Percentiles rank a stretch among this genome's conserved stretches.
Conservation (phyloP, 441 rosid species). For the Viola pubescens region DNA sequence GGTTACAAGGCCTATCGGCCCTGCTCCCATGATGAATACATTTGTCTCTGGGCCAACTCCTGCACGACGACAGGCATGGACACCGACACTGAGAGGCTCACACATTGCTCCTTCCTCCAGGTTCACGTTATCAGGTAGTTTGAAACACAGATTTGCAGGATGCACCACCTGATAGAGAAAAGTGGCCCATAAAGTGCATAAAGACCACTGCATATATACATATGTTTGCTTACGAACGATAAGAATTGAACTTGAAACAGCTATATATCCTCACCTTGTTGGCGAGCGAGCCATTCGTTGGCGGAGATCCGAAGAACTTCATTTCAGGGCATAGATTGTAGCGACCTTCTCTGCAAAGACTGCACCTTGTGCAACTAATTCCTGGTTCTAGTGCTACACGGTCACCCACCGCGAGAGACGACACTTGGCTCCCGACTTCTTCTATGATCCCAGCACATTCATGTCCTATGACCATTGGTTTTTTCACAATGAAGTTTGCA, state of each 20-base stretch:
- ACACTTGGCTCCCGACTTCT: slow-evolving; percentile 69
- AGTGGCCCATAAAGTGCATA: slow-evolving; percentile 1
- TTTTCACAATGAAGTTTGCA: slow-evolving; percentile 69
- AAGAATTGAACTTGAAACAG: too few relatives aligned
- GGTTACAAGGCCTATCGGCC: slow-evolving; percentile 88
- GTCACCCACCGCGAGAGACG: slow-evolving; percentile 51
- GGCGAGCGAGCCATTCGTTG: slow-evolving; percentile 82
- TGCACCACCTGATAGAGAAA: slow-evolving; percentile 59
- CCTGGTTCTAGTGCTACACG: slow-evolving; percentile 85
- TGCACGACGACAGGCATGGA: slow-evolving; percentile 86
- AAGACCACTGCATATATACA: neutral
- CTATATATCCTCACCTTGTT: slow-evolving; percentile 40
- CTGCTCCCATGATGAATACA: slow-evolving; percentile 83
- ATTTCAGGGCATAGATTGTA: slow-evolving; percentile 86
- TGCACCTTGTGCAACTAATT: slow-evolving; percentile 75
- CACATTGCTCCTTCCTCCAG: slow-evolving; percentile 98
- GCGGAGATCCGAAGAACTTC: slow-evolving; percentile 91
- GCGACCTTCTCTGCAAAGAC: slow-evolving; percentile 61
- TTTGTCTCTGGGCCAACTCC: slow-evolving; percentile 64
- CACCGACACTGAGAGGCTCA: slow-evolving; percentile 85
- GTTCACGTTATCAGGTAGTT: slow-evolving; percentile 76
- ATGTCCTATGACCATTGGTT: slow-evolving; percentile 93
- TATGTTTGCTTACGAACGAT: neutral
- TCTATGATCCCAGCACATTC: slow-evolving; percentile 87
- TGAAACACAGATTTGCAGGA: slow-evolving; percentile 82